Evolutionary conservation across 129 eudicot species (phyloP).

Genomic region (Flaveria brownii): DNA sequence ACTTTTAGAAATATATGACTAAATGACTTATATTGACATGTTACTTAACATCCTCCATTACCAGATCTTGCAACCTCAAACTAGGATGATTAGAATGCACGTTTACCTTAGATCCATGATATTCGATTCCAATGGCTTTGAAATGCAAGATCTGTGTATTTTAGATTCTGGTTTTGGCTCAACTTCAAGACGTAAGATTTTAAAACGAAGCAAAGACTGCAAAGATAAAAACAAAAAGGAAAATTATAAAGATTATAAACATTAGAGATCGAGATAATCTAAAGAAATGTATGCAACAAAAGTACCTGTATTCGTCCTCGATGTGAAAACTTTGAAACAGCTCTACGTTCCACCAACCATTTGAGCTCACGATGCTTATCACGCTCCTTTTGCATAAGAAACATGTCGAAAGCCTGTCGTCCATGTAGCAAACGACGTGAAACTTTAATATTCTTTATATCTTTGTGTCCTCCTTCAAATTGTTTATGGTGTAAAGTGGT

Average conservation of each 20-base stretch:
- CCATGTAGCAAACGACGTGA: slow-evolving; percentile 63
- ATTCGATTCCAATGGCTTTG: slow-evolving; percentile 32
- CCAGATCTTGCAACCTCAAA: background rate
- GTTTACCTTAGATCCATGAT: slow-evolving; percentile 37
- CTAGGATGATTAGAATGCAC: background rate
- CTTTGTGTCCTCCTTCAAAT: slow-evolving; percentile 26
- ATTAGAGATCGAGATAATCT: background rate
- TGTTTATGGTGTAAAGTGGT: slow-evolving; percentile 27
- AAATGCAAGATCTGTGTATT: slow-evolving; percentile 15
- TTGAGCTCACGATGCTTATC: slow-evolving; percentile 63
- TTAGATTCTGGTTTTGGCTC: slow-evolving; percentile 33
- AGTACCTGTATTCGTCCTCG: slow-evolving; percentile 69
- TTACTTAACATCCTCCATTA: background rate
- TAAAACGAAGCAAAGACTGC: slow-evolving; percentile 65
- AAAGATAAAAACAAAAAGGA: slow-evolving; percentile 6
- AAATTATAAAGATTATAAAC: background rate
- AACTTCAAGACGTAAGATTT: slow-evolving; percentile 43
- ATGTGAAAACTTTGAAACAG: slow-evolving; percentile 70
- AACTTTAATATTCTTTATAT: slow-evolving; percentile 26
- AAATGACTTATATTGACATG: background rate
- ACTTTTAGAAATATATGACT: background rate
- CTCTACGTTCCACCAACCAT: slow-evolving; percentile 39
- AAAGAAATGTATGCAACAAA: background rate
- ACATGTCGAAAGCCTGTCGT: slow-evolving; percentile 54
- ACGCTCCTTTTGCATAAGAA: slow-evolving; percentile 54